Percentiles rank a stretch among this genome's conserved stretches.
These are phyloP conservation scores for Vaccinium macrocarpon DNA, from an alignment of 148 eudicot genomes.

Conservation along the genomic window DNA sequence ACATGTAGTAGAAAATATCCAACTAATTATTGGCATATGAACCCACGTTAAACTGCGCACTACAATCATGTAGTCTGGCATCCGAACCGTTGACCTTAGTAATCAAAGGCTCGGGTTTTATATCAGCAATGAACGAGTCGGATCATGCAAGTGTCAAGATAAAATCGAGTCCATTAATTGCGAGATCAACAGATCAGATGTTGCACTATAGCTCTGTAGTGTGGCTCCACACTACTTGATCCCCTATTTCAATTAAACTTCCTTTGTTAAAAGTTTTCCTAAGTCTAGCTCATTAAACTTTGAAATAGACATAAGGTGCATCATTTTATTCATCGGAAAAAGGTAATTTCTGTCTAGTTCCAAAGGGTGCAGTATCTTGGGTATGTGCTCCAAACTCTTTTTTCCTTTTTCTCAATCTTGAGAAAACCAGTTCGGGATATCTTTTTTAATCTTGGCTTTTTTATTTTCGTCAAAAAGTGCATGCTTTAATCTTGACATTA, in stretches of 20 bases:
- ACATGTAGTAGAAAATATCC: too few species aligned
- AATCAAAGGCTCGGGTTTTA: too few species aligned
- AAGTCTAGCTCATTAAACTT: neutral
- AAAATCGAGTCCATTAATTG: too few species aligned
- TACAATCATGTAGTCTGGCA: too few species aligned
- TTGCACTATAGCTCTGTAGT: too few species aligned
- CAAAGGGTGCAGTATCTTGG: slow-evolving; percentile 36
- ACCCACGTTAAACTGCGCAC: too few species aligned
- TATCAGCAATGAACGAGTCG: too few species aligned
- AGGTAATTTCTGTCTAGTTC: slow-evolving; percentile 41
- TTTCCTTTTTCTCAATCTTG: neutral
- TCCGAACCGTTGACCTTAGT: too few species aligned
- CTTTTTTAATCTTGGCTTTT: neutral
- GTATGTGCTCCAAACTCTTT: slow-evolving; percentile 22
- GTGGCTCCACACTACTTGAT: too few species aligned
- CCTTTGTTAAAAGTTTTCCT: neutral
- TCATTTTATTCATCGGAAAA: slow-evolving; percentile 30
- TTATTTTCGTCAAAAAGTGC: neutral
- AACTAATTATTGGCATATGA: too few species aligned
- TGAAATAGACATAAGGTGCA: slow-evolving; percentile 11
- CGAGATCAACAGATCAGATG: too few species aligned
- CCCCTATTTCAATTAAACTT: neutral
- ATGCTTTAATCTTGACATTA: neutral
- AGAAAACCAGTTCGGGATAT: neutral
- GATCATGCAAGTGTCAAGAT: too few species aligned